Evolutionary conservation across 2,329 filamentous ascomycete species (phyloP).

Genomic region (Shiraia bambusicola): DNA sequence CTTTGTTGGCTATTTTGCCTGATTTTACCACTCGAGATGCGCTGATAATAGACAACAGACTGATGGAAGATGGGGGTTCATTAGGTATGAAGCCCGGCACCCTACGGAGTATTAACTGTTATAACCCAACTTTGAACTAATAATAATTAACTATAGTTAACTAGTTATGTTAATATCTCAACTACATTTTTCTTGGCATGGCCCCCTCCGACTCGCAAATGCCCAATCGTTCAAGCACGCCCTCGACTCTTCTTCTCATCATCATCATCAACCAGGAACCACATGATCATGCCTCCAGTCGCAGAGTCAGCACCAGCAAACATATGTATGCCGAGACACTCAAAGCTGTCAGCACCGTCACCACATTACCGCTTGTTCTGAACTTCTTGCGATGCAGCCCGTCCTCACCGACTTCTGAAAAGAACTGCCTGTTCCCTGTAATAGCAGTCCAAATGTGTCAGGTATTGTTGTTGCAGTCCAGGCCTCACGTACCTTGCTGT

Average conservation of each 20-base stretch:
- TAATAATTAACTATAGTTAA: too few relatives aligned
- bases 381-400: slow-evolving; percentile 63
- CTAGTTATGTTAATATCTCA: too few relatives aligned
- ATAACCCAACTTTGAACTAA: too few relatives aligned
- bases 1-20: too few relatives aligned
- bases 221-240: slow-evolving; percentile 2
- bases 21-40: too few relatives aligned
- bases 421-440: slow-evolving; percentile 82
- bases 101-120: too few relatives aligned
- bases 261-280: background rate
- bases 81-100: too few relatives aligned
- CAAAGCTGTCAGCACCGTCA: slow-evolving; percentile 62
- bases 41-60: too few relatives aligned
- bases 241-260: background rate
- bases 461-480: too few relatives aligned
- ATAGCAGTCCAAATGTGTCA: background rate
- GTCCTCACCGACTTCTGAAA: slow-evolving; percentile 63
- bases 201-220: too few relatives aligned
- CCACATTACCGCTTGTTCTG: slow-evolving; percentile 66
- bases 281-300: slow-evolving; percentile 41
- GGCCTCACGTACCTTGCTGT: slow-evolving; percentile 61
- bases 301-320: slow-evolving; percentile 61
- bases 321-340: slow-evolving; percentile 63
- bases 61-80: too few relatives aligned
- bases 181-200: too few relatives aligned